Evolutionary conservation across 1,139 yeast genomes (phyloP), one percentile per base, ranked within the genome.

Genomic region (Magnusiomyces sp.): DNA sequence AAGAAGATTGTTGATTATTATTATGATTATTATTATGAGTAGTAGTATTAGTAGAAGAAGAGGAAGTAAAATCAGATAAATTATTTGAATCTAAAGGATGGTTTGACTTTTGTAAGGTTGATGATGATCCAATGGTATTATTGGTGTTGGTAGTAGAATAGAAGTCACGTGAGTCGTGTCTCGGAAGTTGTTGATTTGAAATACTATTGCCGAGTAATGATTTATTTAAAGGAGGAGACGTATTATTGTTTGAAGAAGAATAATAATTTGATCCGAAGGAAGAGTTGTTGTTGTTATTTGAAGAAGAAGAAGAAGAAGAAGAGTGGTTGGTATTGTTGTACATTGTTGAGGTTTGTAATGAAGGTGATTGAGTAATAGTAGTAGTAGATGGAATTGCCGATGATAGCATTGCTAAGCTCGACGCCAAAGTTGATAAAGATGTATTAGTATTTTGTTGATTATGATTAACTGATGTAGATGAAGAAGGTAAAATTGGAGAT

Each of bases 291-390:
- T 34, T 16, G 40, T 16, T 16, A n/a, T 9, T 16, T 37, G 13
- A 37, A 17, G 19, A n/a, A 14, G n/a, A 34, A 17, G 7, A 7
- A n/a, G 34, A 31, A 31, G 34, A 31, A 31, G 34, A 34, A 39
- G 16, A 19, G 50, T 32, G 29, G 49, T 10, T 41, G 51, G 16
- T 46, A 52, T 29, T 42, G 55, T 23, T 51, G 51, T 31, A 32
- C 37, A 10, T 31, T 43, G 50, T 31, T 45, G 50, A n/a, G 45
- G 29, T 16, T 40, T 36, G 29, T 43, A 17, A 32, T 17, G n/a
- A 40, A 17, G 14, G n/a, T 23, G 27, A n/a, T n/a, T n/a, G n/a
- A 14, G 19, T 38, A 16, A 27, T 27, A 38, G 40, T 27, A 5
- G 40, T 17, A 39, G 31, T 5, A 10, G 42, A 39, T 10, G 42